Base-by-base conservation (phyloP, 2,329 filamentous ascomycete species). In the Lecanoromycetidae sp. region DNA sequence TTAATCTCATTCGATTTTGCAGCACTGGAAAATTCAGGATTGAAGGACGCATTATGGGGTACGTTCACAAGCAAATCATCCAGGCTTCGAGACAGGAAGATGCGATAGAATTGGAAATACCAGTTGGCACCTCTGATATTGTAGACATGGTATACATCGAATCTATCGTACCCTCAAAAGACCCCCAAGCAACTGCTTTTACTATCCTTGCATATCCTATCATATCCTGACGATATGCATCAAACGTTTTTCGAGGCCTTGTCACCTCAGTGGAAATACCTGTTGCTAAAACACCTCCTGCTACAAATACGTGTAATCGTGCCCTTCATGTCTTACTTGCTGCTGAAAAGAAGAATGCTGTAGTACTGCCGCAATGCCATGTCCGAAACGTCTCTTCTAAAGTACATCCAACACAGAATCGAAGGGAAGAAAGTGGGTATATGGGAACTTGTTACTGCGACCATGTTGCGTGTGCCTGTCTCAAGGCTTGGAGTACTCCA, bases 401-500 rank as follows among this genome's bases (percentile, higher is more conserved):
- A 36, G 19, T 46, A 46, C 44, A 39, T 39, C 32, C n/a, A 30
- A 32, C 29, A 20, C n/a, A 38, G 22, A 47, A 36, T 9, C 15
- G 23, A 36, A 36, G 19, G 27, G 15, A 35, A 33, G 7, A 27
- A 32, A 32, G 23, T 39, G 35, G 35, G 27, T 46, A 46, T 47
- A 42, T 40, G 2, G 23, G 27, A 45, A 36, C 22, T 19, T 19
- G n/a, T 40, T 43, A 50, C 34, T 40, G 44, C 32, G 37, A 35
- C 30, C 23, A 32, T 4, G n/a, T 34, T 23, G 43, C 46, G 34
- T 50, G 25, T 46, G 48, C 48, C n/a, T 46, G 42, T 29, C 30
- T 23, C 8, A 50, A 32, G 38, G 48, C 48, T 22, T 42, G 35
- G 9, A 52, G 40, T 17, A 52, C 47, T 12, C 44, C 33, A 19